Conservation (phyloP, 2,329 filamentous ascomycete genomes). For the Pyricularia pennisetigena region DNA sequence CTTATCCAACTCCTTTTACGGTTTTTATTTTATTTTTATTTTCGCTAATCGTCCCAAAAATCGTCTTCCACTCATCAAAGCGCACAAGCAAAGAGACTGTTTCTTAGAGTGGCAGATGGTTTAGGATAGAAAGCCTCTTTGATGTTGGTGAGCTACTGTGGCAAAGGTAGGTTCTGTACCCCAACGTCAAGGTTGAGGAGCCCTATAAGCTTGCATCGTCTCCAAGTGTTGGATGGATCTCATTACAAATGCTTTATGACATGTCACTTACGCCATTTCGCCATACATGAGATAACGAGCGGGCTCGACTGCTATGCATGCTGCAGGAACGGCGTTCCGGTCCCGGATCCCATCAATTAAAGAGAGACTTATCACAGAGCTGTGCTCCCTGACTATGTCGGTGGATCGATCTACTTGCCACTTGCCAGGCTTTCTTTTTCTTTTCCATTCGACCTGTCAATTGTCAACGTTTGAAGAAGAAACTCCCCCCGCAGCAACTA, state of each 20-base stretch:
- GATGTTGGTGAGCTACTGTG: background rate
- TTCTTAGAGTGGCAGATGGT: background rate
- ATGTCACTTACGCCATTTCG: background rate
- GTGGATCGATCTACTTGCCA: background rate
- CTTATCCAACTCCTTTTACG: background rate
- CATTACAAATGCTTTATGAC: background rate
- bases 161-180: background rate
- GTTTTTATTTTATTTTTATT: background rate
- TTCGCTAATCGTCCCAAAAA: background rate
- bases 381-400: background rate
- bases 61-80: background rate
- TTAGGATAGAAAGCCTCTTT: background rate
- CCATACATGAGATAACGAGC: background rate
- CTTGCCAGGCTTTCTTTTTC: background rate
- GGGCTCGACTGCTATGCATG: background rate
- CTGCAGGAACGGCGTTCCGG: background rate
- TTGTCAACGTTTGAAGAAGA: background rate
- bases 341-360: background rate
- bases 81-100: background rate
- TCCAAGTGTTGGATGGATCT: background rate
- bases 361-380: background rate
- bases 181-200: background rate
- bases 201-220: background rate
- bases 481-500: background rate
- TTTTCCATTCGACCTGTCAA: background rate